Conservation (phyloP, 176 grass and related monocot genomes). For the Dendrocalamus sinicus region DNA sequence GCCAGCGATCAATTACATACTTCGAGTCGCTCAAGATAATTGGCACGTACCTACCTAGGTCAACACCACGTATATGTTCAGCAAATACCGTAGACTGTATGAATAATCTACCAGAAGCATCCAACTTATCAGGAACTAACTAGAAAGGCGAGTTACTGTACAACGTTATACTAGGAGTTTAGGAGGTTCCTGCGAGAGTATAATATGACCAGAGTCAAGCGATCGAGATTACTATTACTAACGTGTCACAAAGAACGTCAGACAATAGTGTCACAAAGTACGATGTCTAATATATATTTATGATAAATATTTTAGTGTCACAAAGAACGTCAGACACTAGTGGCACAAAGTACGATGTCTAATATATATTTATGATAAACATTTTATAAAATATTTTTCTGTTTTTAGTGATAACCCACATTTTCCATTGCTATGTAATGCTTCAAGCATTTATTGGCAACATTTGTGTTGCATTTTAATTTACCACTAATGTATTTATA, state of each 20-base stretch:
- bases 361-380: no score
- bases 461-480: no score
- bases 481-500: no score
- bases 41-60: constrained; percentile 25
- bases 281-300: no score
- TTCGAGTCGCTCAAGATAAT: constrained; percentile 32
- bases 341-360: no score
- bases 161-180: background rate
- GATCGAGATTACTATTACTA: background rate
- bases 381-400: no score
- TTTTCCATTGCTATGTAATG: no score
- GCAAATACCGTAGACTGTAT: background rate
- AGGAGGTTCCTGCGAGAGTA: background rate
- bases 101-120: constrained; percentile 3
- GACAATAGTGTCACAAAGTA: no score
- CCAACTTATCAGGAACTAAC: constrained; percentile 29
- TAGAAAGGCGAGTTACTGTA: constrained; percentile 12
- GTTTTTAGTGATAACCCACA: no score
- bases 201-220: background rate
- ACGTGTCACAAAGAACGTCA: background rate
- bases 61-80: constrained; percentile 10
- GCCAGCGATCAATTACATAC: background rate
- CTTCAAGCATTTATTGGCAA: no score
- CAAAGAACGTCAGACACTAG: background rate
- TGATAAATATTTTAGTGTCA: background rate